Conservation (phyloP, 495 filamentous ascomycete genomes). For the Aspergillus asperescens region DNA sequence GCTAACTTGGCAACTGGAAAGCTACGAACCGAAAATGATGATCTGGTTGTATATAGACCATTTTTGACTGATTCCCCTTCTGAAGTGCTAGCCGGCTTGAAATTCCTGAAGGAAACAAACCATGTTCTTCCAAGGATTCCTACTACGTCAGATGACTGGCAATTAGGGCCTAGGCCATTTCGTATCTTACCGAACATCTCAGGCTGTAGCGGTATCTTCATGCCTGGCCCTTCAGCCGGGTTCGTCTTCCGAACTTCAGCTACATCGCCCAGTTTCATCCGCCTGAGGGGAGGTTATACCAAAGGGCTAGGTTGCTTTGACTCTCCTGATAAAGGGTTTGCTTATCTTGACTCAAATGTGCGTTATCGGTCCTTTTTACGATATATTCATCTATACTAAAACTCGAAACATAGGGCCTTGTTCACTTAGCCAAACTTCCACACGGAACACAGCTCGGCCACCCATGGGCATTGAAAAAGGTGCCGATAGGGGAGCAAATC, state of each 20-base stretch:
- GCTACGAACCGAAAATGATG: slow-evolving; percentile 72
- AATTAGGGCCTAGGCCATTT: slow-evolving; percentile 47
- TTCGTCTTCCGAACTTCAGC: slow-evolving; percentile 76
- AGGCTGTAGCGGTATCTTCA: slow-evolving; percentile 73
- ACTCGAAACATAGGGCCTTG: slow-evolving; percentile 45
- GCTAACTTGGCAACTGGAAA: slow-evolving; percentile 27
- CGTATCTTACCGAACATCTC: slow-evolving; percentile 59
- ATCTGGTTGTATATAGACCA: slow-evolving; percentile 83
- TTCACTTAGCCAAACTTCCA: slow-evolving; percentile 65
- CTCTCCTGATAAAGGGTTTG: slow-evolving; percentile 65
- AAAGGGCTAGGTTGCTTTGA: slow-evolving; percentile 66
- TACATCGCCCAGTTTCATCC: slow-evolving; percentile 67
- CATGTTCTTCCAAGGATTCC: slow-evolving; percentile 48
- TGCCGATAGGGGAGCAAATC: slow-evolving; percentile 66
- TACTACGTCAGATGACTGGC: slow-evolving; percentile 33
- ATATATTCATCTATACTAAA: neutral
- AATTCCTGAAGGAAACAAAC: slow-evolving; percentile 73
- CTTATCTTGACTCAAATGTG: slow-evolving; percentile 64
- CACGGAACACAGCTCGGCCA: slow-evolving; percentile 59
- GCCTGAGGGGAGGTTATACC: slow-evolving; percentile 58
- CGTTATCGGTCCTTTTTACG: neutral
- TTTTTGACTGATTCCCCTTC: slow-evolving; percentile 43
- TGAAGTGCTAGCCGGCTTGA: slow-evolving; percentile 44
- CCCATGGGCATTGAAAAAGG: slow-evolving; percentile 62
- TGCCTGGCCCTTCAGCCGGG: slow-evolving; percentile 69